Conservation (phyloP, 331 rosid species). For the Acacia pycnantha region DNA sequence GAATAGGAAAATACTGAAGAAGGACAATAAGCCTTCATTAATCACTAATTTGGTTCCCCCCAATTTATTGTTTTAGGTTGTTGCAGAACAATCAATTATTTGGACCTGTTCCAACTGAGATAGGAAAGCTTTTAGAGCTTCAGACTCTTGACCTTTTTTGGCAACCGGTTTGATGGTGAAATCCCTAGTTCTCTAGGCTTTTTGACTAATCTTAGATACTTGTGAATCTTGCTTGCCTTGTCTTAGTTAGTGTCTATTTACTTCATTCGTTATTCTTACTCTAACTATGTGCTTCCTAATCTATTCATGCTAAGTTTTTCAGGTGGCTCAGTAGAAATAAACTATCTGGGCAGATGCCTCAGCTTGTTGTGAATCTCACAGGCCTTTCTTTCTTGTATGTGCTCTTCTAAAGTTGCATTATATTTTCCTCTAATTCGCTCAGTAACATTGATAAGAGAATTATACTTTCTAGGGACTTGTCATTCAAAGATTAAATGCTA, state of each 20-base stretch:
- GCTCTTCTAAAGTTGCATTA: constrained; percentile 10
- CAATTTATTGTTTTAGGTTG: constrained; percentile 49
- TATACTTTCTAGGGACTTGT: constrained; percentile 66
- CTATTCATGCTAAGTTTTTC: constrained; percentile 68
- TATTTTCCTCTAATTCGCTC: constrained; percentile 12
- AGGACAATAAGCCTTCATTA: background rate
- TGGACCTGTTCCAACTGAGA: constrained; percentile 78
- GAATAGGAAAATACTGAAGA: background rate
- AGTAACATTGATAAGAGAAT: constrained; percentile 2
- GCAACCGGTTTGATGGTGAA: constrained; percentile 72
- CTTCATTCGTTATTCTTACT: constrained; percentile 31
- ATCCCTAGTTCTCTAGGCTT: constrained; percentile 80
- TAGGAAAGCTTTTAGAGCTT: constrained; percentile 76
- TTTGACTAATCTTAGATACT: constrained; percentile 78
- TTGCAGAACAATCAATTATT: constrained; percentile 81
- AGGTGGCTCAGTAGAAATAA: constrained; percentile 88
- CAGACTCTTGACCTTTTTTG: constrained; percentile 86
- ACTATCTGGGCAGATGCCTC: constrained; percentile 82
- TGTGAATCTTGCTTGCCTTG: constrained; percentile 64
- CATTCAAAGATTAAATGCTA: no score
- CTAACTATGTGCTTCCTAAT: constrained; percentile 37
- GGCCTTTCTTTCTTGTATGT: constrained; percentile 87
- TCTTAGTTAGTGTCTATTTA: background rate
- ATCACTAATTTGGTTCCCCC: constrained; percentile 16
- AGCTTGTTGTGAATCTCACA: constrained; percentile 70